Percentiles rank a stretch among this genome's conserved stretches.
phyloP scores from a whole-genome alignment of 768 basidiomycete genomes.

The Psilocybe sp. region DNA sequence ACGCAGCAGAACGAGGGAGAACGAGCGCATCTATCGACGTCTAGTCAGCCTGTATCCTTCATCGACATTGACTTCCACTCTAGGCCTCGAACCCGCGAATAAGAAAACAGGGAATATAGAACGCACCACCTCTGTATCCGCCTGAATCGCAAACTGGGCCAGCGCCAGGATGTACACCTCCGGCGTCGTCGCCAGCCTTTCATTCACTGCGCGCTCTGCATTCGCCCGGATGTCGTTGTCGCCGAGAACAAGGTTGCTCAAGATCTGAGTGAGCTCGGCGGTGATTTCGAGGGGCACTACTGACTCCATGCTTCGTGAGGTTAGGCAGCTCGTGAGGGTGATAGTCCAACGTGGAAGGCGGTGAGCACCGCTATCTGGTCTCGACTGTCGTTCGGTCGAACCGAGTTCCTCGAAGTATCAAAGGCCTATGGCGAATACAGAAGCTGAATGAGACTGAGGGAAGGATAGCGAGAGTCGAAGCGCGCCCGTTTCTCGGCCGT shows the following conservation, averaged over 20 bases:
- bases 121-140: slow-evolving; percentile 79
- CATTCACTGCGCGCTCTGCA: slow-evolving; percentile 81
- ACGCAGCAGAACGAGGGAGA: slow-evolving; percentile 77
- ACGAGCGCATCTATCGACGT: slow-evolving; percentile 70
- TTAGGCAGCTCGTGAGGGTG: too few relatives aligned
- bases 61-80: too few relatives aligned
- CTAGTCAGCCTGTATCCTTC: too few relatives aligned
- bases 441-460: too few relatives aligned
- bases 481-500: too few relatives aligned
- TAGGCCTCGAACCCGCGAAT: not conserved
- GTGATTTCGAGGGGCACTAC: slow-evolving; percentile 70
- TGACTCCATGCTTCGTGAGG: slow-evolving; percentile 48
- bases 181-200: slow-evolving; percentile 72
- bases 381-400: too few relatives aligned
- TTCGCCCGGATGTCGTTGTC: slow-evolving; percentile 82
- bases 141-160: slow-evolving; percentile 73
- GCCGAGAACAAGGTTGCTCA: slow-evolving; percentile 80
- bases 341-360: too few relatives aligned
- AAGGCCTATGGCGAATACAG: too few relatives aligned
- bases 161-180: slow-evolving; percentile 79
- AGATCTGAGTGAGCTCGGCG: slow-evolving; percentile 75
- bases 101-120: not conserved
- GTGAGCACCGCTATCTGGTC: too few relatives aligned
- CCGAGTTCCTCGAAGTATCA: too few relatives aligned
- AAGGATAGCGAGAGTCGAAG: too few relatives aligned